A percentile compares a stretch with the other conserved stretches of the same genome.
Evolutionary conservation across 1,139 yeast species (phyloP).

Genomic region (Debaryomycetaceae sp.): DNA sequence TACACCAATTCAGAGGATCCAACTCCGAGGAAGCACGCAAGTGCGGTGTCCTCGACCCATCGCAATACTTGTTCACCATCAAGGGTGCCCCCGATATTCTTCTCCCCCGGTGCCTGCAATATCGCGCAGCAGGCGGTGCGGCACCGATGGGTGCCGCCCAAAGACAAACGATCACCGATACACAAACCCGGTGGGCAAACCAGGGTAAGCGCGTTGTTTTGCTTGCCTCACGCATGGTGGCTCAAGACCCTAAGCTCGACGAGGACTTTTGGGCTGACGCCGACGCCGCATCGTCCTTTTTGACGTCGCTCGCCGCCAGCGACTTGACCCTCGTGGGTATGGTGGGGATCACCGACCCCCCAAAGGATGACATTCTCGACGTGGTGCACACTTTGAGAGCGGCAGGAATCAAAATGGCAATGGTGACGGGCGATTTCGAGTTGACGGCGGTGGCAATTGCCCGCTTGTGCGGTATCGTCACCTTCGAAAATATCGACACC

Average conservation of each 20-base stretch:
- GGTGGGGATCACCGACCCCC: constrained; percentile 50
- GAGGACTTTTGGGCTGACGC: constrained; percentile 8
- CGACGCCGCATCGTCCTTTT: constrained; percentile 2
- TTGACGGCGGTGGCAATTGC: constrained; percentile 53
- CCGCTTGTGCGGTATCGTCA: constrained; percentile 39
- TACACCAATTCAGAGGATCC: constrained; percentile 18
- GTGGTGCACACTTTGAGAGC: constrained; percentile 33
- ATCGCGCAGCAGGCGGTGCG: constrained; percentile 13
- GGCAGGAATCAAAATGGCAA: constrained; percentile 48
- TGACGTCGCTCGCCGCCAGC: constrained; percentile 8
- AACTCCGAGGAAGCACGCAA: constrained; percentile 4
- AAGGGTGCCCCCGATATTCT: constrained; percentile 53
- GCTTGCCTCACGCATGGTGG: constrained; percentile 26
- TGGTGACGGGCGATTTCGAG: constrained; percentile 55
- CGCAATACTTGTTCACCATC: constrained; percentile 25
- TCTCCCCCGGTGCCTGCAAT: constrained; percentile 26
- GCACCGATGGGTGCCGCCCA: constrained; percentile 13
- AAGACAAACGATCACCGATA: constrained; percentile 15
- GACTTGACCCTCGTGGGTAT: constrained; percentile 36
- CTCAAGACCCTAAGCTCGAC: constrained; percentile 11
- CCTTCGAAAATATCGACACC: constrained; percentile 22
- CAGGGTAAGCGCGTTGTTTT: constrained; percentile 45
- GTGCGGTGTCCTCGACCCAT: constrained; percentile 5
- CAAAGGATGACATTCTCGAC: constrained; percentile 38
- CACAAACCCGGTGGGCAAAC: constrained; percentile 36